Evolutionary conservation across 83 land plant genomes (phyloP), one percentile per base, ranked within the genome.

Genomic region (Diphasiastrum complanatum): DNA sequence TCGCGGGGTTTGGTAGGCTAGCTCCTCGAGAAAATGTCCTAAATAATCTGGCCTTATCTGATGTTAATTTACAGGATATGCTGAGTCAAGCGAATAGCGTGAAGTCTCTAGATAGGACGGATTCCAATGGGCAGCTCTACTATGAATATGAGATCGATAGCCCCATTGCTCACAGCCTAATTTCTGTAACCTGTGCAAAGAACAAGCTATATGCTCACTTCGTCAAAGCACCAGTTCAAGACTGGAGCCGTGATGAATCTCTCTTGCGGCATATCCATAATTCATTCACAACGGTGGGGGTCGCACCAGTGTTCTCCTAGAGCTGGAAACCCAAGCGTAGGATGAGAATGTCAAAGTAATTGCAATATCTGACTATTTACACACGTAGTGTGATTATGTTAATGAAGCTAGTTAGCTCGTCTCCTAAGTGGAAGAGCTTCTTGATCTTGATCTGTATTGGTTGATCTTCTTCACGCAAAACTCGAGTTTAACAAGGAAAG

Each of bases 171-270:
- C 99, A 93, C 63, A 81, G 85, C 47, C 75, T 93, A 63, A 93
- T 93, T 40, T 73, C 85, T 30, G 99, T 93, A n/a, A 92, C 99
- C 2, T 93, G 99, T 55, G 82, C 89, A 1, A 85, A 77, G 56
- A 93, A 93, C 72, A 93, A 93, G 84, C 79, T 93, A 4, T 93
- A 89, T 47, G 91, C 99, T 1, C 99, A 89, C 61, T 93, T 89
- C 64, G 99, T 89, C 4, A 93, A 82, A 47, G 91, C 96, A 3
- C 96, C 92, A 2, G 28, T 63, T 4, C 64, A 77, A 19, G 92
- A 85, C 72, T 93, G 99, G 99, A 66, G 50, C 30, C 58, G 67
- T n/a, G 99, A 93, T 47, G 62, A 81, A 55, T 75, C 69, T 1
- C 71, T 69, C 72, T 68, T 93, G 47, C 72, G 74, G 79, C 96